Conservation (phyloP, 1,139 yeast species). For the Geotrichum citri-aurantii region DNA sequence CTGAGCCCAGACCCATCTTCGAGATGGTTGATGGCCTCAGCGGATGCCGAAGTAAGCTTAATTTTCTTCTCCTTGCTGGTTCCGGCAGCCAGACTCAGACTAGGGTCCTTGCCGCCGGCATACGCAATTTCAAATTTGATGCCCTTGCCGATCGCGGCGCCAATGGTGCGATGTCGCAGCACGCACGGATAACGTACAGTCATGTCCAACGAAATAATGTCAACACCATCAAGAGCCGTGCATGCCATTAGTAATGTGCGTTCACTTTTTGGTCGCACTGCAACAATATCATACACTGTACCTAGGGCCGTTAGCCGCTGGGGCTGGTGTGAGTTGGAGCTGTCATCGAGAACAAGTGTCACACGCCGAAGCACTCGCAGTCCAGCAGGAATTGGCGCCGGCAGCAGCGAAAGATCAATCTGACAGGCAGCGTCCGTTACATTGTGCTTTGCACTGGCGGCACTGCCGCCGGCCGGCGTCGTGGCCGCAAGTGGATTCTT, state of each 20-base stretch:
- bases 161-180: slow-evolving; percentile 75
- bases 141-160: slow-evolving; percentile 80
- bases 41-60: slow-evolving; percentile 24
- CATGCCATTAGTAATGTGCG: slow-evolving; percentile 72
- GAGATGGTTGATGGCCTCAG: slow-evolving; percentile 26
- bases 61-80: slow-evolving; percentile 24
- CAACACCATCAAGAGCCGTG: slow-evolving; percentile 62
- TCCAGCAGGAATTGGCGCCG: slow-evolving; percentile 32
- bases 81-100: slow-evolving; percentile 35
- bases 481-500: slow-evolving; percentile 27
- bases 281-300: slow-evolving; percentile 61
- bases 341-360: slow-evolving; percentile 71
- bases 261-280: slow-evolving; percentile 77
- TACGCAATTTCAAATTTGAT: slow-evolving; percentile 76
- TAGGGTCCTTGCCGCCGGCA: slow-evolving; percentile 28
- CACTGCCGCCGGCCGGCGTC: not conserved
- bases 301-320: slow-evolving; percentile 49
- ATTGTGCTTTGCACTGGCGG: slow-evolving; percentile 2
- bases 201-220: slow-evolving; percentile 69
- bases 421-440: slow-evolving; percentile 36
- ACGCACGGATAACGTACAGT: slow-evolving; percentile 64
- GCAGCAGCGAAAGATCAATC: slow-evolving; percentile 35
- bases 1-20: slow-evolving; percentile 17
- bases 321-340: slow-evolving; percentile 49
- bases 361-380: slow-evolving; percentile 62